Conservation (phyloP, 169 alveolate species). For the Plasmodium coatneyi region DNA sequence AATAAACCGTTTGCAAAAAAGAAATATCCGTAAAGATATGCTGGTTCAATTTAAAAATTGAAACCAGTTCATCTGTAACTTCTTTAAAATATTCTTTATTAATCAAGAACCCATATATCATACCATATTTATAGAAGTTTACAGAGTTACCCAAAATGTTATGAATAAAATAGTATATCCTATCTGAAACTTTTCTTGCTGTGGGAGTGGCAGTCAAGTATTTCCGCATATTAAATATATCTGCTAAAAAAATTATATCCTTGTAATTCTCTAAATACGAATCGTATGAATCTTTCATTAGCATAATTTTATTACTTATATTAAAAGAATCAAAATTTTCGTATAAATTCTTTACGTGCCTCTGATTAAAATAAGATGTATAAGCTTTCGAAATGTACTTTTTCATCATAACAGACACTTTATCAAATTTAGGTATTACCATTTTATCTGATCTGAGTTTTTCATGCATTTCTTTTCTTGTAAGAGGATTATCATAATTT, state of each 20-base stretch:
- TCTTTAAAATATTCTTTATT: constrained; percentile 23
- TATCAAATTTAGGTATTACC: constrained; percentile 3
- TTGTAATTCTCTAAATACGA: constrained; percentile 29
- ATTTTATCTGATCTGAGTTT: neutral
- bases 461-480: neutral
- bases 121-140: constrained; percentile 53
- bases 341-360: constrained; percentile 19
- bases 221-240: constrained; percentile 43
- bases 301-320: constrained; percentile 34
- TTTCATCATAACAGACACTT: neutral
- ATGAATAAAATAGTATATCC: neutral
- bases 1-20: constrained; percentile 28
- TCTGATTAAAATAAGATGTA: constrained; percentile 42
- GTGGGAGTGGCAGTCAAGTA: neutral
- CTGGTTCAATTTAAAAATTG: constrained; percentile 14
- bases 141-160: constrained; percentile 17
- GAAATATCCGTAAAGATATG: constrained; percentile 25
- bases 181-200: neutral
- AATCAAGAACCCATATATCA: constrained; percentile 33
- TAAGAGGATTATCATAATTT: constrained; percentile 16
- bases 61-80: constrained; percentile 1
- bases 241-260: constrained; percentile 29
- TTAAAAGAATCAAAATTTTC: constrained; percentile 3
- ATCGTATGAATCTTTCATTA: constrained; percentile 51
- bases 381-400: neutral